Evolutionary conservation across 192 early-diverging fungal species (phyloP), one percentile per base, ranked within the genome.

Genomic region (Coemansia javaensis): DNA sequence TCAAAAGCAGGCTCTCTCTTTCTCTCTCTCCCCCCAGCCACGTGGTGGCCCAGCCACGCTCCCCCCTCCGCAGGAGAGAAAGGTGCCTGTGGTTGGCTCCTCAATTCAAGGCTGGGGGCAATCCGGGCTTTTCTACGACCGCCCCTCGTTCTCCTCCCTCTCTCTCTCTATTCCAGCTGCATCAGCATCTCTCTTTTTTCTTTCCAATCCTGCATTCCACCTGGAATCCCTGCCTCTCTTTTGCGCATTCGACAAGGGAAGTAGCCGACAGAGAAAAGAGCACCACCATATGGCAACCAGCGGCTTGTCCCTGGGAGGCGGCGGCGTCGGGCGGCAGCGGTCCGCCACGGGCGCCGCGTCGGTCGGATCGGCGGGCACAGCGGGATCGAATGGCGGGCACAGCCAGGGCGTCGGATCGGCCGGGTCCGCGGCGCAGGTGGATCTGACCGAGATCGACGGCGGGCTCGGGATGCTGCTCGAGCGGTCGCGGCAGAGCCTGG

Each of bases 371-470:
- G 56, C 47, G 1, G 39, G 35, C 20, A 54, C 64, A n/a, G 44
- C 44, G 2, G 44, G 18, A 10, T 55, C 64, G 17, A 48, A 46
- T 31, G 64, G 52, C 2, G 40, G 51, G 11, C 56, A 53, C 7
- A 67, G 64, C 30, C 53, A 56, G 38, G 50, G 13, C 17, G 22
- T 32, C 4, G 44, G 18, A 34, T 32, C 44, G 2, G 18, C 21
- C 6, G 14, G 3, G 9, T 17, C 41, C 2, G 47, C 48, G n/a
- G 42, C 49, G 16, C 68, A 72, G 34, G 61, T 72, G 21, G 68
- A 72, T 51, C 45, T 72, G n/a, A 72, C 68, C 12, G 68, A 72
- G 44, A 72, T 72, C n/a, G 61, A 72, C 18, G 62, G 64, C 40
- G 66, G 65, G 1, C 50, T 76, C 10, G 48, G 47, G 10, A 61